phyloP scores from a whole-genome alignment of 441 rosid genomes.

The Gossypium davidsonii region DNA sequence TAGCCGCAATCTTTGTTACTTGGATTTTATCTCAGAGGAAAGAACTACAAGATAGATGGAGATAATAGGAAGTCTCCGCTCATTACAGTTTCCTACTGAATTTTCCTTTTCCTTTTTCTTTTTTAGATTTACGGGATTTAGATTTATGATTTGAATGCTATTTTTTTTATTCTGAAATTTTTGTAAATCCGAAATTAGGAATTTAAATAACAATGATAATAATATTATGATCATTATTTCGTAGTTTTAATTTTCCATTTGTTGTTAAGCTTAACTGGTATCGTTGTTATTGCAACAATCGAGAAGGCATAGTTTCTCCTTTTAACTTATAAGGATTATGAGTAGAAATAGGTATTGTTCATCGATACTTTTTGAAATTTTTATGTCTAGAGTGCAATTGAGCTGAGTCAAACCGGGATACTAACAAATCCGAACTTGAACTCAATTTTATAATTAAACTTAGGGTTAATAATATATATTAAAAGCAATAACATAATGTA shows the following conservation, averaged over 20 bases:
- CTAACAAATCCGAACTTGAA: too few species aligned
- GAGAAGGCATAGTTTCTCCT: too few species aligned
- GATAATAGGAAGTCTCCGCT: neutral
- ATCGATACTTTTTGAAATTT: too few species aligned
- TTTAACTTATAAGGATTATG: too few species aligned
- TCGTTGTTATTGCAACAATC: too few species aligned
- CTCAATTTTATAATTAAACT: too few species aligned
- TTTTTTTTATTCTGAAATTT: neutral
- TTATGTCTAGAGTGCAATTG: too few species aligned
- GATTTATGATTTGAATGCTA: slow-evolving; percentile 6
- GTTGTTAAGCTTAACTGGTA: too few species aligned
- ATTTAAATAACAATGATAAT: neutral
- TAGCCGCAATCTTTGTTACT: slow-evolving; percentile 81
- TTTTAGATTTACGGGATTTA: slow-evolving; percentile 5
- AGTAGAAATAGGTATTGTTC: too few species aligned
- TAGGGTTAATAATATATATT: too few species aligned
- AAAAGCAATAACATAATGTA: too few species aligned
- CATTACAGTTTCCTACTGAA: slow-evolving; percentile 1
- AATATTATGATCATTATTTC: neutral
- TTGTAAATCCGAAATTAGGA: neutral
- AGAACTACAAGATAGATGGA: slow-evolving; percentile 73
- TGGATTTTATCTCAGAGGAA: slow-evolving; percentile 91
- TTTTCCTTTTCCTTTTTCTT: neutral
- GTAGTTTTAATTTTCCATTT: neutral
- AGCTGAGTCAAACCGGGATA: too few species aligned